Conservation (phyloP, 1,284 basidiomycete species). For the Malassezia sp. region DNA sequence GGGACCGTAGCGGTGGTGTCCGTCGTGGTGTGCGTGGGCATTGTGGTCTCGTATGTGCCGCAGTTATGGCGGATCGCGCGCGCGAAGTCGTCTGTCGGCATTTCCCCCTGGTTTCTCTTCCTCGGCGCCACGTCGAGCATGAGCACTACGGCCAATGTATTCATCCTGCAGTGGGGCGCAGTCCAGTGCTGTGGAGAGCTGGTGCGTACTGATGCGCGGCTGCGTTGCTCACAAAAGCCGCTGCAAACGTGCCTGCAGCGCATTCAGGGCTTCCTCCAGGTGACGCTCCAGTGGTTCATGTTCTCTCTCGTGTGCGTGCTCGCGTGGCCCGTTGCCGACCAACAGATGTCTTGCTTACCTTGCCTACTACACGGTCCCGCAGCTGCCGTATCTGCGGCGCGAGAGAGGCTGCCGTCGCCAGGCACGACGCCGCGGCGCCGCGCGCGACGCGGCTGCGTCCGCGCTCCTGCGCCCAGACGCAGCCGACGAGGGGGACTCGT, state of each 20-base stretch:
- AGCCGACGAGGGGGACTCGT: constrained; percentile 20
- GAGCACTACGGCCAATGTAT: constrained; percentile 48
- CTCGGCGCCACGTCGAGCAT: constrained; percentile 63
- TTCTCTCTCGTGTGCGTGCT: constrained; percentile 68
- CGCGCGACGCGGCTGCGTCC: constrained; percentile 9
- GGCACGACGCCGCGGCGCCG: constrained; percentile 23
- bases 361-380: constrained; percentile 66
- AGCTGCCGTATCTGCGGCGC: background rate
- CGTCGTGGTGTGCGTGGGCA: constrained; percentile 61
- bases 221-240: background rate
- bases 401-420: constrained; percentile 52
- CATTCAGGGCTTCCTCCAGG: constrained; percentile 71
- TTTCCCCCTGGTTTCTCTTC: constrained; percentile 85
- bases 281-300: constrained; percentile 70
- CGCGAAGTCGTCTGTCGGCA: constrained; percentile 68
- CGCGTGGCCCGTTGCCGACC: background rate
- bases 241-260: constrained; percentile 59
- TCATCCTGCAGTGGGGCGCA: constrained; percentile 77
- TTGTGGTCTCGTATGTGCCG: constrained; percentile 75
- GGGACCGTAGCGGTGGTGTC: no score
- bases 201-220: background rate
- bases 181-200: constrained; percentile 55
- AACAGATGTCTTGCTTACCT: constrained; percentile 75
- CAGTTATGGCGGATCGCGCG: constrained; percentile 59
- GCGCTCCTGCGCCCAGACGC: background rate